Conservation (phyloP, 164 flowering plant species). For the Chimonanthus salicifolius region DNA sequence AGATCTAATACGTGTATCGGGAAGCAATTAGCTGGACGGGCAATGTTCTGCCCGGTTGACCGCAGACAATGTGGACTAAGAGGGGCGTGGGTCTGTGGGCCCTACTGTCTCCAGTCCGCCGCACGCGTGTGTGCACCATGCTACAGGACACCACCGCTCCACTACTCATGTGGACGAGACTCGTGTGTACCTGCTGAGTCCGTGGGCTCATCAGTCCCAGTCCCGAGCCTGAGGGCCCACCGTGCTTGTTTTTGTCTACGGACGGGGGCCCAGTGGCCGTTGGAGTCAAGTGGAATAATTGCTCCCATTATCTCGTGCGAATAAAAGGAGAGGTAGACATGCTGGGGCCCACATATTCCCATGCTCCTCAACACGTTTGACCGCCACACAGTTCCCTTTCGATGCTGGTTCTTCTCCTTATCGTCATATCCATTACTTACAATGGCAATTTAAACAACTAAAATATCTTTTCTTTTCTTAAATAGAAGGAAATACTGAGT, state of each 20-base stretch:
- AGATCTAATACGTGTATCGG: neutral
- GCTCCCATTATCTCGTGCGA: neutral
- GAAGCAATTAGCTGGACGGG: slow-evolving; percentile 8
- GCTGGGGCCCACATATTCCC: slow-evolving; percentile 42
- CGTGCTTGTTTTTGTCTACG: neutral
- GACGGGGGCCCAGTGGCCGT: neutral
- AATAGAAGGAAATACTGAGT: too few relatives aligned
- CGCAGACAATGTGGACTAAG: slow-evolving; percentile 33
- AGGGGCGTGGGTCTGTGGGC: slow-evolving; percentile 32
- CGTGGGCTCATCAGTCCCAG: too few relatives aligned
- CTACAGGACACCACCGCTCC: slow-evolving; percentile 32
- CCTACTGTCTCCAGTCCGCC: slow-evolving; percentile 27
- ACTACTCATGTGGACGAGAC: neutral
- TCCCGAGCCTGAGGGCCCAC: neutral
- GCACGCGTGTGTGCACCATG: slow-evolving; percentile 22
- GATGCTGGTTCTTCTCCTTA: too few relatives aligned
- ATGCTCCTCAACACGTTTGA: slow-evolving; percentile 55
- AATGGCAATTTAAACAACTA: too few relatives aligned
- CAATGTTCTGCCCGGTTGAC: slow-evolving; percentile 59
- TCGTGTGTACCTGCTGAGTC: neutral
- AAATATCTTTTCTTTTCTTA: too few relatives aligned
- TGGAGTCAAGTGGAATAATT: neutral
- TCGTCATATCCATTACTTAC: too few relatives aligned
- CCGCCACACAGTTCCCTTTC: slow-evolving; percentile 13
- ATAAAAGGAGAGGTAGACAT: slow-evolving; percentile 5